Evolutionary conservation across 306 rosid species (phyloP).

Genomic region (Erythrophleum fordii): DNA sequence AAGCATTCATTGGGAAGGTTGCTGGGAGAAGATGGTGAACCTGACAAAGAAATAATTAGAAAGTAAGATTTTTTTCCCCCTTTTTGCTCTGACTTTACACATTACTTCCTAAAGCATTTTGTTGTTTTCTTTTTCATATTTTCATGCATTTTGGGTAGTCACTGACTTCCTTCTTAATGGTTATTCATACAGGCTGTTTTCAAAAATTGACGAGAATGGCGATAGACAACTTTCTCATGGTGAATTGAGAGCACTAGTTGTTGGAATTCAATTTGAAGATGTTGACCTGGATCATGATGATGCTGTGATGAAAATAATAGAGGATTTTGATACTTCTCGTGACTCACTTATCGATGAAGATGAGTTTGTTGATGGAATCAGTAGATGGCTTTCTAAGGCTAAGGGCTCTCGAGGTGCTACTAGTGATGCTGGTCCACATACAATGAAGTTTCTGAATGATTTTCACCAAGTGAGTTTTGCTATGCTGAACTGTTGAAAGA

Average conservation of each 20-base stretch:
- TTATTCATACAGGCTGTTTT: slow-evolving; percentile 62
- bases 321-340: slow-evolving; percentile 66
- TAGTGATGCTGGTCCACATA: slow-evolving; percentile 55
- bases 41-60: slow-evolving; percentile 56
- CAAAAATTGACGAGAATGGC: slow-evolving; percentile 52
- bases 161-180: slow-evolving; percentile 24
- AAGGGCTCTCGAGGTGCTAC: slow-evolving; percentile 39
- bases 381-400: slow-evolving; percentile 66
- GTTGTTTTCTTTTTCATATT: slow-evolving; percentile 18
- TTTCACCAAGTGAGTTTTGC: slow-evolving; percentile 60
- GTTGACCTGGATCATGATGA: slow-evolving; percentile 68
- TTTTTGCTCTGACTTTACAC: slow-evolving; percentile 26
- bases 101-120: slow-evolving; percentile 16
- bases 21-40: slow-evolving; percentile 65
- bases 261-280: slow-evolving; percentile 77
- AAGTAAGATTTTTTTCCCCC: slow-evolving; percentile 55
- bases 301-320: slow-evolving; percentile 61
- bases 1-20: slow-evolving; percentile 67
- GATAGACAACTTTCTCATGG: slow-evolving; percentile 57
- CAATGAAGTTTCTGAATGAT: slow-evolving; percentile 51
- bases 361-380: slow-evolving; percentile 67
- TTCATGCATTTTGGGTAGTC: slow-evolving; percentile 19
- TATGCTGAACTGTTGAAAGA: not conserved
- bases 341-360: slow-evolving; percentile 39
- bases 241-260: slow-evolving; percentile 74